Base-by-base conservation (phyloP, 176 grass and related monocot species). In the Eleusine indica region DNA sequence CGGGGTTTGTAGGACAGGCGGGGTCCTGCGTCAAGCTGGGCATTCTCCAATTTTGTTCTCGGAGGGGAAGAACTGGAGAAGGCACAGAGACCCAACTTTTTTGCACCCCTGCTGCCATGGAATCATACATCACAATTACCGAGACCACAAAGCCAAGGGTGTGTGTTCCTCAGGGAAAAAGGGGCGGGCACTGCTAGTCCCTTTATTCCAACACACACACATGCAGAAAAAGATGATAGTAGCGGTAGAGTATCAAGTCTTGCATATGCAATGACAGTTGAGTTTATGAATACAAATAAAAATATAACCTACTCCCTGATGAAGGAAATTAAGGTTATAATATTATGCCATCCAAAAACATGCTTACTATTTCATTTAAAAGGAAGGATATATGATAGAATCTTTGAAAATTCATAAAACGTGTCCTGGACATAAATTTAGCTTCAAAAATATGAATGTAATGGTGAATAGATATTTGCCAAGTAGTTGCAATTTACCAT, bases 11-110 rank as follows among this genome's bases (percentile, higher is more conserved):
- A 84, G 87, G 82, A 75, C 82, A 85, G 76, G 70, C 82, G 7
- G 76, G 12, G 76, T 60, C 53, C 81, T 80, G 80, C 77, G 32
- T 85, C 87, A 70, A 89, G 70, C 35, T 89, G 82, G 70, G 70
- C 82, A 89, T 89, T 76, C 82, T 81, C 54, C 82, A 89, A 51
- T 71, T 89, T 85, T 89, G 87, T 89, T 89, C 87, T 85, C 51
- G 71, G 81, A 73, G 67, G 41, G 60, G 76, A 71, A 68, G 29
- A 79, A 35, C 58, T 30, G 67, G 81, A 80, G 75, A 61, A 84
- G 70, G 41, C 78, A 48, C 61, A 51, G 81, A 68, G 49, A 81
- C 87, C 87, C 71, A 85, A 81, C 71, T 85, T 85, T 85, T 81
- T 65, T 81, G 71, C 87, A 81, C 71, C 64, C 7, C 70, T 64